A percentile compares a stretch with the other conserved stretches of the same genome.
Conservation (phyloP, 225 moss, liverwort and hornwort species). For the Pseudoscleropodium purum region DNA sequence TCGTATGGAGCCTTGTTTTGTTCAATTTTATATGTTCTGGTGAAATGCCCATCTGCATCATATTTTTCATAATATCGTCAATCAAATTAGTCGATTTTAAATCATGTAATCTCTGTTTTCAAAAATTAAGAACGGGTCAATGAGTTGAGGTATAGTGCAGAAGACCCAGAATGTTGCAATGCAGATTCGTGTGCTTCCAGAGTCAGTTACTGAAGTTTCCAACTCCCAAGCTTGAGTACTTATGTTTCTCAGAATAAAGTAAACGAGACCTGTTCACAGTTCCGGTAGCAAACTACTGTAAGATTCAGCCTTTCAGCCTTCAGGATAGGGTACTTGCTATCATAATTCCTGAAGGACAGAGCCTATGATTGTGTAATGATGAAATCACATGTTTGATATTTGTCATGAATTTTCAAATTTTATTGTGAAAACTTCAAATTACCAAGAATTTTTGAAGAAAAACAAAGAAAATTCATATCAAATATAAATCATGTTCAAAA, state of each 20-base stretch:
- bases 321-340: not conserved
- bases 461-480: not conserved
- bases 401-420: not conserved
- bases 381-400: not conserved
- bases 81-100: not conserved
- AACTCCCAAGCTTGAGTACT: not conserved
- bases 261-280: not conserved
- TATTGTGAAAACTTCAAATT: not conserved
- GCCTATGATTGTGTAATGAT: not conserved
- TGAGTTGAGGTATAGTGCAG: not conserved
- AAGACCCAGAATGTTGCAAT: not conserved
- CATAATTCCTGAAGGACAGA: not conserved
- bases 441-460: not conserved
- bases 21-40: not conserved
- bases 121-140: not conserved
- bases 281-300: not conserved
- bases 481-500: not conserved
- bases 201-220: not conserved
- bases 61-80: not conserved
- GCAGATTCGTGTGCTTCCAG: not conserved
- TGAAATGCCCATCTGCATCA: not conserved
- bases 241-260: not conserved
- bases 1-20: not conserved
- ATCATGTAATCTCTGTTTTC: not conserved
- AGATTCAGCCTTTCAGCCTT: not conserved